phyloP scores from a whole-genome alignment of 139 green algal genomes.

The Mesotaenium endlicherianum region DNA sequence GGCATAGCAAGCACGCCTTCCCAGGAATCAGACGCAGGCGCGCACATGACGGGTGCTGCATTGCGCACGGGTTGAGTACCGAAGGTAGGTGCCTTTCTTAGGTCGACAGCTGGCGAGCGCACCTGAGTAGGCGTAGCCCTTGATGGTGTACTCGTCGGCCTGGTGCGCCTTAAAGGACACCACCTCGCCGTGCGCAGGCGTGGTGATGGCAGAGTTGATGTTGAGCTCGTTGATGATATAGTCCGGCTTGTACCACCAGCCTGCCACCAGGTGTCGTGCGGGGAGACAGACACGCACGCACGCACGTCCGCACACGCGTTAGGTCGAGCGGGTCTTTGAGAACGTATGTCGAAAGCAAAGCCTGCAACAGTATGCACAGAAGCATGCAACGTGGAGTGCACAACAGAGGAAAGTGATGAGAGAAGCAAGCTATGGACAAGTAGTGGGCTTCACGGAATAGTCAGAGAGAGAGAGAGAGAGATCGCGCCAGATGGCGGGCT shows the following conservation, averaged over 20 bases:
- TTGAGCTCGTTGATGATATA: conserved; percentile 99
- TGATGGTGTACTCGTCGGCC: conserved; percentile 34
- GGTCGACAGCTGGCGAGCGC: too few species aligned
- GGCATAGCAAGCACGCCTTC: too few species aligned
- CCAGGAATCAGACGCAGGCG: too few species aligned
- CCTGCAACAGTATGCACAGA: background rate
- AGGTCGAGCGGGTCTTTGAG: too few species aligned
- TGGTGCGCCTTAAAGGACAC: conserved; percentile 59
- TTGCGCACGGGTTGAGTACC: too few species aligned
- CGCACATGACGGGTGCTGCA: too few species aligned
- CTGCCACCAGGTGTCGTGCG: background rate
- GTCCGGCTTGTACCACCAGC: conserved; percentile 95
- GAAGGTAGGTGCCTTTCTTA: too few species aligned
- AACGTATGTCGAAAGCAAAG: too few species aligned
- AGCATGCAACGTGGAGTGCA: background rate
- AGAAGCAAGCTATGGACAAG: background rate
- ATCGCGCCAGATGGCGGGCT: too few species aligned
- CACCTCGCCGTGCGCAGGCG: conserved; percentile 85
- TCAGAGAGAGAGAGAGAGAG: conserved; percentile 22
- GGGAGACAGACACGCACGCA: background rate
- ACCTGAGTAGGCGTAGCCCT: conserved; percentile 58
- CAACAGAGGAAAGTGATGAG: background rate
- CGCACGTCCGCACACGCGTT: background rate
- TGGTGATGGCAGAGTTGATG: conserved; percentile 87
- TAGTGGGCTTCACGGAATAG: background rate